Conservation (phyloP, 805 yeast genomes). For the Blastobotrys robertii region DNA sequence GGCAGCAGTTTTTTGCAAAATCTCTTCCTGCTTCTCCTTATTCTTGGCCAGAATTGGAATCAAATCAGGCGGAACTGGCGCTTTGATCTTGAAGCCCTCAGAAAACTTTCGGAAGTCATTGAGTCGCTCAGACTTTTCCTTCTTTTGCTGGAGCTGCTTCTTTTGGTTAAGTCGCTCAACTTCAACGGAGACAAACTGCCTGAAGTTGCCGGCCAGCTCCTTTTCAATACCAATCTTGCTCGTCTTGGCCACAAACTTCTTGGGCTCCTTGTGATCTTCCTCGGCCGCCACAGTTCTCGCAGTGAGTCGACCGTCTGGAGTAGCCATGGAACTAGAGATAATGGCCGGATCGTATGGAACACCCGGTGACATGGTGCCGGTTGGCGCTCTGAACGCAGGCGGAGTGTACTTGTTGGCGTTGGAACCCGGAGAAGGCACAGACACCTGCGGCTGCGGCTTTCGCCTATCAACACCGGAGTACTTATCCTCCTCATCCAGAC, state of each 20-base stretch:
- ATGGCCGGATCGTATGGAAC: conserved; percentile 53
- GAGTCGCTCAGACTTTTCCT: conserved; percentile 26
- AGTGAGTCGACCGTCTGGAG: conserved; percentile 12
- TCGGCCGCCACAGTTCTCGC: neutral
- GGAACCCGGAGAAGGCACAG: neutral
- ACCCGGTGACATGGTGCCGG: conserved; percentile 20
- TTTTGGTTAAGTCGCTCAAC: conserved; percentile 21
- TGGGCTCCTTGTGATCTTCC: neutral
- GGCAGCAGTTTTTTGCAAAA: conserved; percentile 25
- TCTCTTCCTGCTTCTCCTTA: conserved; percentile 54
- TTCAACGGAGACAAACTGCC: conserved; percentile 26
- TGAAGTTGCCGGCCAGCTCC: conserved; percentile 24
- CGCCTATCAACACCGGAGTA: conserved; percentile 81
- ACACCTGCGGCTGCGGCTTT: neutral
- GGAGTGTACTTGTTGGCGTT: conserved; percentile 16
- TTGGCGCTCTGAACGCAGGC: conserved; percentile 21
- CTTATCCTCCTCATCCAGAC: conserved; percentile 90
- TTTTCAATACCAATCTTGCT: conserved; percentile 15
- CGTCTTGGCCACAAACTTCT: neutral
- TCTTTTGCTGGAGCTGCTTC: conserved; percentile 21
- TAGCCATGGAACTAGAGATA: conserved; percentile 30
- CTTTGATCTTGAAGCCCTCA: conserved; percentile 59
- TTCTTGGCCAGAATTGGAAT: conserved; percentile 64
- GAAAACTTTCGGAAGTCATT: conserved; percentile 59
- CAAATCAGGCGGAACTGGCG: conserved; percentile 50